Conservation (phyloP, 257 asterid genomes). For the Solanum chmielewskii region DNA sequence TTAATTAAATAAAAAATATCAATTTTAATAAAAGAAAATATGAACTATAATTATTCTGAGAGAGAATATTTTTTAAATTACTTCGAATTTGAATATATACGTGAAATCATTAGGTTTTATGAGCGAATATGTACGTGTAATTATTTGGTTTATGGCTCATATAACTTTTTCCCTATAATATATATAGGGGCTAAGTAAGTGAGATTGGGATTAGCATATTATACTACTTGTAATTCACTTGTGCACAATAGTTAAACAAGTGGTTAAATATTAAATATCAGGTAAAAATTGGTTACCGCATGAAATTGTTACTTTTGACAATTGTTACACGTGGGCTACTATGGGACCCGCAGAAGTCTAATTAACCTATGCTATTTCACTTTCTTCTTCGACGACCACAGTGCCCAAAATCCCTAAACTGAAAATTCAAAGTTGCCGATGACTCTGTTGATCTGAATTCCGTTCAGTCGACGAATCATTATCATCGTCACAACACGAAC, state of each 20-base stretch:
- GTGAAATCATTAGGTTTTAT: no score
- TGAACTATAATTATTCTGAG: no score
- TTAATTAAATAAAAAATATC: no score
- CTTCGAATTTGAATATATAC: no score
- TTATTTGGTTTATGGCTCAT: no score
- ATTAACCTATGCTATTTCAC: not conserved
- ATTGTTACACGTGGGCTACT: not conserved
- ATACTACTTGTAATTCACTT: not conserved
- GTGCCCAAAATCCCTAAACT: not conserved
- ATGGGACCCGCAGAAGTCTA: not conserved
- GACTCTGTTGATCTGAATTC: not conserved
- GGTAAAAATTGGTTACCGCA: not conserved
- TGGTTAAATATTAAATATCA: not conserved
- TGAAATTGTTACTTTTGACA: not conserved
- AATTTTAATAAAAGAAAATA: no score
- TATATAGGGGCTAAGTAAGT: not conserved
- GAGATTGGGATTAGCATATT: not conserved
- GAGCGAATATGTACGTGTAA: no score
- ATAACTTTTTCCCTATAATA: not conserved
- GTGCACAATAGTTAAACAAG: not conserved
- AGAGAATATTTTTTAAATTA: no score
- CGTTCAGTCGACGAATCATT: not conserved
- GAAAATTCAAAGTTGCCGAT: not conserved
- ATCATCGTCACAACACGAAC: not conserved
- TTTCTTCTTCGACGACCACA: constrained; percentile 4